Conservation (phyloP, 1,139 yeast species). For the Kodamaea ohmeri region DNA sequence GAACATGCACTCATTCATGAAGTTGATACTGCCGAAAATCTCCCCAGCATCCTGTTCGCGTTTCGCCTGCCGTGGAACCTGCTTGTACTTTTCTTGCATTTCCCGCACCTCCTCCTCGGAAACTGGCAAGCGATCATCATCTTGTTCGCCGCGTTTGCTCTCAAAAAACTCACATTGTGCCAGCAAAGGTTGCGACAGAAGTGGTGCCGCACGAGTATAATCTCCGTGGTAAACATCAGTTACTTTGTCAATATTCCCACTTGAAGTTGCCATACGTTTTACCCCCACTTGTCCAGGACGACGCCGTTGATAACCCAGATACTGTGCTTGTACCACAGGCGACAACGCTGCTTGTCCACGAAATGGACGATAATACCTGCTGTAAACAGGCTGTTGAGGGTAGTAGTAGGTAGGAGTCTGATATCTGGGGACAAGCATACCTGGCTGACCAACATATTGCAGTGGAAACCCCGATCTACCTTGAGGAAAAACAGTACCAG, state of each 20-base stretch:
- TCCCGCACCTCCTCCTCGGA: slow-evolving; percentile 39
- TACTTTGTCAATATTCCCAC: slow-evolving; percentile 19
- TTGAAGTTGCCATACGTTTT: slow-evolving; percentile 9
- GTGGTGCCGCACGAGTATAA: slow-evolving; percentile 47
- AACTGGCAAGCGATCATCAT: slow-evolving; percentile 38
- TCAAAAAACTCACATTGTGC: slow-evolving; percentile 50
- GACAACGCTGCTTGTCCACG: slow-evolving; percentile 15
- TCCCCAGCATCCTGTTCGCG: slow-evolving; percentile 23
- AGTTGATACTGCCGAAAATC: slow-evolving; percentile 41
- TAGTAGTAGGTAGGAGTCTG: slow-evolving; percentile 9
- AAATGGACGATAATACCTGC: slow-evolving; percentile 15
- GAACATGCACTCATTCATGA: slow-evolving; percentile 44
- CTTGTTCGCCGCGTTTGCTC: slow-evolving; percentile 14
- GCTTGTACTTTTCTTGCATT: slow-evolving; percentile 35
- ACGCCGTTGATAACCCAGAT: slow-evolving; percentile 6
- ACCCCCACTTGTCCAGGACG: not conserved
- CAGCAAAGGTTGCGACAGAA: slow-evolving; percentile 53
- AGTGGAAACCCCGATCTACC: slow-evolving; percentile 5
- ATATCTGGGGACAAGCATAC: too few relatives aligned
- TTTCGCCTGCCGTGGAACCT: not conserved
- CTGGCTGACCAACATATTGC: slow-evolving; percentile 3
- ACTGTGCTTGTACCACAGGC: slow-evolving; percentile 3
- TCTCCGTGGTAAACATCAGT: slow-evolving; percentile 54
- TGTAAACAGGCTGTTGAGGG: slow-evolving; percentile 12
- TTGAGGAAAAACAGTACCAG: slow-evolving; percentile 12